Base-by-base conservation (phyloP, 768 basidiomycete species). In the Myochromella boudieri region DNA sequence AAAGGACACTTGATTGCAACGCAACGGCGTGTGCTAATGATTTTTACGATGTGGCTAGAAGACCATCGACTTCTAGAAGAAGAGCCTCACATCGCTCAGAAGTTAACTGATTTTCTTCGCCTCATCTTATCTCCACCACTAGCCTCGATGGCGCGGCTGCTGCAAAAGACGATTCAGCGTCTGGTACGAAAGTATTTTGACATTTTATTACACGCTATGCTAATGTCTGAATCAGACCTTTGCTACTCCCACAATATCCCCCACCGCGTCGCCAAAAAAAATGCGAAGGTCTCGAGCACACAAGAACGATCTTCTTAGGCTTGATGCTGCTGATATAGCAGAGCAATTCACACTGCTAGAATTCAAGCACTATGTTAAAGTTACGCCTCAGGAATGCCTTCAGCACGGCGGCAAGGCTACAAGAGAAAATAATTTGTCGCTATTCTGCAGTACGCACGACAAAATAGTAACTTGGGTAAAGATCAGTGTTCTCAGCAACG, bases 321-420 rank as follows among this genome's bases (percentile, higher is more conserved):
- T 87, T 48, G 83, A 88, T 54, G 75, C 89, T 1, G 59, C 75
- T 17, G 81, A 85, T 45, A 58, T 95, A 26, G 91, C 91, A 0
- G 81, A 91, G 33, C 91, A 95, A 56, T 70, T 95, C 34, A 82
- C 85, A n/a, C 67, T 94, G 36, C 70, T 83, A 51, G 90, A 95
- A 61, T 81, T 76, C 45, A 67, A 73, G 28, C 70, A 84, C 5
- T 95, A 93, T 63, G 65, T 71, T 49, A 82, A 80, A 59, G 80
- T 94, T 46, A 77, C 78, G 7, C 75, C 81, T 6, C 79, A 80
- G 32, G 91, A 95, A 57, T 95, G 88, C 62, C 69, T 95, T 25
- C 61, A 69, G 27, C 89, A 89, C 63, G 64, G 74, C 4, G 77
- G 74, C 48, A 68, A 59, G 9, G 71, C 71, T 25, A 60, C 57